Base-by-base conservation (phyloP, 306 rosid genomes). In the Pyrus betulifolia region DNA sequence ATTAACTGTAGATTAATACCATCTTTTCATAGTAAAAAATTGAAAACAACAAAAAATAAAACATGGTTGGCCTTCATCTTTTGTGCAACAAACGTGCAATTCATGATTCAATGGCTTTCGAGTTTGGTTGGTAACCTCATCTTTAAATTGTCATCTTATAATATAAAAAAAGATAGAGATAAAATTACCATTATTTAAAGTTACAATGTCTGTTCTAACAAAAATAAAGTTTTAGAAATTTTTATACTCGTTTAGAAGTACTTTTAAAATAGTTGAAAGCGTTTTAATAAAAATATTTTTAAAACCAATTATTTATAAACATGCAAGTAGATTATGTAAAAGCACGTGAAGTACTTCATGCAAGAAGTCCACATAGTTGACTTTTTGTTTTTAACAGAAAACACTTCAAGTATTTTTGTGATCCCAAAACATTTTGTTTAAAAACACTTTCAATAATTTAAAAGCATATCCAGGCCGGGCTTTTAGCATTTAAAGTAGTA, bases 41-140 rank as follows among this genome's bases (percentile, higher is more conserved):
- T 51, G 6, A 28, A 30, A 22, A 18, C 3, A 11, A 51, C 2
- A 63, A 69, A 28, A 15, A 49, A 15, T 46, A 49, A 15, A 7
- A 28, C 15, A 8, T 35, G 70, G 70, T 66, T 35, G 33, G 9
- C 55, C 65, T 25, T 45, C 31, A 68, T 42, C 14, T 68, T 68
- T 42, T 22, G 35, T 23, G 72, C 46, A 68, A 28, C 30, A 69
- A 54, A 75, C 70, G 76, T 74, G 76, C 52, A 57, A 52, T 60
- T 75, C 55, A 80, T 75, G 72, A 80, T 52, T 60, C 79, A 74
- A 30, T 60, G 59, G 33, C 70, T 14, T 67, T 67, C 69, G 65
- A 14, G 19, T 18, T 11, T 60, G 71, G 59, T 80, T 68, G 79
- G 68, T 60, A 51, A 21, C 78, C 70, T 45, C 22, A 61, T 61